A percentile compares a stretch with the other conserved stretches of the same genome.
Conservation (phyloP, 2,329 filamentous ascomycete species). For the Calcarisporium arbuscula region DNA sequence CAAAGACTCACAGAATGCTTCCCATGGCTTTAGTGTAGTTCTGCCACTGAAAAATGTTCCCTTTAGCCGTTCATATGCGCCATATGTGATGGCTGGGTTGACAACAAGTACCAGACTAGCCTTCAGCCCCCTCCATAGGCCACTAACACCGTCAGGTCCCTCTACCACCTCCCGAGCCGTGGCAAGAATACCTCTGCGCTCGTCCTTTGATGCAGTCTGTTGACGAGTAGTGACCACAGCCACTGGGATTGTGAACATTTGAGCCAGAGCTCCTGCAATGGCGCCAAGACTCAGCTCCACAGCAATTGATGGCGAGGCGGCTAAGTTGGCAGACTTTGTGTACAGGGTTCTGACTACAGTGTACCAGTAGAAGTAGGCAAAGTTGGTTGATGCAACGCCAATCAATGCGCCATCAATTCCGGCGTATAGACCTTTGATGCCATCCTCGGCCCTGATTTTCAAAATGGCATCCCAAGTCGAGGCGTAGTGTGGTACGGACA, state of each 20-base stretch:
- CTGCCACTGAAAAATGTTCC: slow-evolving; percentile 72
- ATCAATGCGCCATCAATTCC: slow-evolving; percentile 82
- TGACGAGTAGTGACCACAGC: slow-evolving; percentile 93
- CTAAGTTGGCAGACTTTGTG: slow-evolving; percentile 48
- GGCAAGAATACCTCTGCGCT: slow-evolving; percentile 79
- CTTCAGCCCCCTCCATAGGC: slow-evolving; percentile 92
- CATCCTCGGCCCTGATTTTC: slow-evolving; percentile 77
- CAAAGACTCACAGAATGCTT: slow-evolving; percentile 75
- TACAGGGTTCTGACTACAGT: slow-evolving; percentile 81
- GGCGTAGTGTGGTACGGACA: slow-evolving; percentile 63
- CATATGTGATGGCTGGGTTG: slow-evolving; percentile 96
- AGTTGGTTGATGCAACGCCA: slow-evolving; percentile 94
- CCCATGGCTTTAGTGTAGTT: slow-evolving; percentile 67
- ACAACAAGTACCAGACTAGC: slow-evolving; percentile 92
- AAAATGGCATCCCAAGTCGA: slow-evolving; percentile 83
- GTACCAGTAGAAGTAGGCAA: slow-evolving; percentile 99
- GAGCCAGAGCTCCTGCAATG: slow-evolving; percentile 80
- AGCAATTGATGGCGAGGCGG: slow-evolving; percentile 62
- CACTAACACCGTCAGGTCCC: slow-evolving; percentile 81
- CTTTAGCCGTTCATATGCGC: slow-evolving; percentile 86
- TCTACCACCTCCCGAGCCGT: slow-evolving; percentile 86
- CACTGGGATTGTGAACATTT: slow-evolving; percentile 94
- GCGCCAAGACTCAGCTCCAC: slow-evolving; percentile 82
- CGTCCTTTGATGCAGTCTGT: slow-evolving; percentile 80
- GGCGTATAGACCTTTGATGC: slow-evolving; percentile 74